These are phyloP conservation scores for Bolboschoenus planiculmis DNA, from an alignment of 176 grass and related monocot species.

Conservation along the genomic window DNA sequence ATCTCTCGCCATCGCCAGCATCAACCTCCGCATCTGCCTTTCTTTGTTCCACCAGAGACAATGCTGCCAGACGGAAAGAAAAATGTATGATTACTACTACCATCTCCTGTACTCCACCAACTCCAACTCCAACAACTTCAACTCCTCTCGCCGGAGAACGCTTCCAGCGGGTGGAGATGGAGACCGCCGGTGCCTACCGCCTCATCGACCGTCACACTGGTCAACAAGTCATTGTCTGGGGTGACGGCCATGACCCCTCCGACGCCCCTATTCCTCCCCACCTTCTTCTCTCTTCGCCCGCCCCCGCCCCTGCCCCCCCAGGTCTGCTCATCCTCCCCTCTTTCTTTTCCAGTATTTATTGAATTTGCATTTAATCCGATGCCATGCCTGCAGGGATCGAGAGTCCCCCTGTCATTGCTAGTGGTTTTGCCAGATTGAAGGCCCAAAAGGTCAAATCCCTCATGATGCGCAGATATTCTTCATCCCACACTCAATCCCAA, in stretches of 20 bases:
- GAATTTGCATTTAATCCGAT: background rate
- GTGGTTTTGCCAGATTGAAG: conserved; percentile 58
- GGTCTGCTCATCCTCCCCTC: background rate
- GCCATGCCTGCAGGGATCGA: conserved; percentile 23
- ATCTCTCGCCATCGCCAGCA: too few relatives aligned
- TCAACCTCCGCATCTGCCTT: too few relatives aligned
- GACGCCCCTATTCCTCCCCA: conserved; percentile 34
- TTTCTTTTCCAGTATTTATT: background rate
- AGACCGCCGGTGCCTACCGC: conserved; percentile 62
- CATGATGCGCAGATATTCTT: background rate
- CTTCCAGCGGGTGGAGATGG: conserved; percentile 21
- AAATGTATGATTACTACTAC: too few relatives aligned
- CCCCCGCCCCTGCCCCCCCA: background rate
- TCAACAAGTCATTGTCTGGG: conserved; percentile 67
- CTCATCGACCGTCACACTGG: conserved; percentile 63
- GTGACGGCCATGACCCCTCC: conserved; percentile 42
- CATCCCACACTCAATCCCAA: conserved; percentile 24
- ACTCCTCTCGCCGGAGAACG: too few relatives aligned
- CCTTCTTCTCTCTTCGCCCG: conserved; percentile 39
- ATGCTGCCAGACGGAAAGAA: too few relatives aligned
- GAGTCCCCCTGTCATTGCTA: background rate
- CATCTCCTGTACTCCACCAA: too few relatives aligned
- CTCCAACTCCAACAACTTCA: too few relatives aligned
- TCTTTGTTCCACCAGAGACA: too few relatives aligned
- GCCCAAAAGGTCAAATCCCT: conserved; percentile 40